Evolutionary conservation across 352 stramenopile genomes (phyloP).

Genomic region (Globisporangium echinulatum): DNA sequence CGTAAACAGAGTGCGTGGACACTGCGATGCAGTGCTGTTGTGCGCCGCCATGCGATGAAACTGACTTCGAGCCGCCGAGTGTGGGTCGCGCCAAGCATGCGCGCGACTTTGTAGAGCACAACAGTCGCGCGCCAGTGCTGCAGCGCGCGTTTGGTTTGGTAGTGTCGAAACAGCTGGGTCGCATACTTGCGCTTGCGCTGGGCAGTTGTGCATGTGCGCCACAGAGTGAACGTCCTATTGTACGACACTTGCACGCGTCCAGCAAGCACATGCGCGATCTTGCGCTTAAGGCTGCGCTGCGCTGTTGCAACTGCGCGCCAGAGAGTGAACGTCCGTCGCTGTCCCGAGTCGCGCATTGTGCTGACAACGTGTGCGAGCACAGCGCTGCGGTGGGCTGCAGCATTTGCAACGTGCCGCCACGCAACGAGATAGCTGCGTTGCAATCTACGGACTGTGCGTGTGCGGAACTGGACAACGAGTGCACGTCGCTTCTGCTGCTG

Average conservation of each 20-base stretch:
- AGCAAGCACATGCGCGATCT: conserved; percentile 19
- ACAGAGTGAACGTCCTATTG: conserved; percentile 25
- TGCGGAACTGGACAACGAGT: not conserved
- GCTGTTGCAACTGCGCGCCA: conserved; percentile 26
- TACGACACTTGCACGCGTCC: conserved; percentile 22
- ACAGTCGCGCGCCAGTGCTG: conserved; percentile 38
- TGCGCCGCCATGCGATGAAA: conserved; percentile 46
- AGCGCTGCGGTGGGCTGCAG: conserved; percentile 5
- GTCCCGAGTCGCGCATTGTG: conserved; percentile 26
- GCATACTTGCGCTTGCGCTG: conserved; percentile 14
- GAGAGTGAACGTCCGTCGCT: conserved; percentile 28
- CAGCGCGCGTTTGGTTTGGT: conserved; percentile 8
- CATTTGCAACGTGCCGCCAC: conserved; percentile 15
- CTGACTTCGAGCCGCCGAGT: conserved; percentile 15
- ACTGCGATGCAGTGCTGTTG: conserved; percentile 10
- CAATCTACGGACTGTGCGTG: conserved; percentile 4
- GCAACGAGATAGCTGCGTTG: conserved; percentile 7
- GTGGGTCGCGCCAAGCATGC: conserved; percentile 31
- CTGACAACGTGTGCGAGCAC: conserved; percentile 30
- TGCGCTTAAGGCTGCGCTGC: conserved; percentile 16
- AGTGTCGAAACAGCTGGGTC: conserved; percentile 5
- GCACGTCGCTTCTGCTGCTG: conserved; percentile 10
- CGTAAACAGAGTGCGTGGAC: conserved; percentile 21
- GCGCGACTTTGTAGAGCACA: conserved; percentile 39
- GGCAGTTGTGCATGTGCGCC: conserved; percentile 15